Percentiles rank a stretch among this genome's conserved stretches.
These are phyloP conservation scores for Aspergillus floridensis DNA, from an alignment of 2,329 filamentous ascomycete species.

Conservation along the genomic window DNA sequence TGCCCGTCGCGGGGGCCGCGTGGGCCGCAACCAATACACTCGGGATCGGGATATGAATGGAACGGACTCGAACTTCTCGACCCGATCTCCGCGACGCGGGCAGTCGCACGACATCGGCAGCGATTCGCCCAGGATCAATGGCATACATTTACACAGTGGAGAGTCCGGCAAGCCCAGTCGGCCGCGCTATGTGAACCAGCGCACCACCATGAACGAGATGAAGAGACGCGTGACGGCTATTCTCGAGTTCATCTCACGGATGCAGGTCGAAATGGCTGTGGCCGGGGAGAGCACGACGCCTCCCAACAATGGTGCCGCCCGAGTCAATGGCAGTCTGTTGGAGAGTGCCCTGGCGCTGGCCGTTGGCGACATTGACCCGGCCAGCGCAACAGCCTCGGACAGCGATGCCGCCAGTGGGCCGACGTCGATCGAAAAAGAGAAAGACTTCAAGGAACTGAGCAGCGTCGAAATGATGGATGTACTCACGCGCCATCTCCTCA, in stretches of 20 bases:
- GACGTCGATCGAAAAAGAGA: slow-evolving; percentile 38
- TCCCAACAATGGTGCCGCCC: slow-evolving; percentile 36
- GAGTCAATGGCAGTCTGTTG: slow-evolving; percentile 30
- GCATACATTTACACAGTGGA: slow-evolving; percentile 55
- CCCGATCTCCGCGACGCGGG: slow-evolving; percentile 42
- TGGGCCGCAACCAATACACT: slow-evolving; percentile 78
- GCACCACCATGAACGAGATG: slow-evolving; percentile 82
- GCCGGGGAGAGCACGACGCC: slow-evolving; percentile 47
- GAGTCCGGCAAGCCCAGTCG: slow-evolving; percentile 62
- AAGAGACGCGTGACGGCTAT: slow-evolving; percentile 79
- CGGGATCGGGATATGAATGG: slow-evolving; percentile 67
- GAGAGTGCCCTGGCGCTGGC: background rate
- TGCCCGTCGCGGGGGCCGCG: slow-evolving; percentile 62
- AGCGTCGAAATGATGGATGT: slow-evolving; percentile 90
- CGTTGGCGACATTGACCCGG: background rate
- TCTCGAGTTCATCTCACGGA: slow-evolving; percentile 83
- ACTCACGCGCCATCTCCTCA: slow-evolving; percentile 73
- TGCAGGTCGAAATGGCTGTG: slow-evolving; percentile 80
- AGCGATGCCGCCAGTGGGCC: slow-evolving; percentile 20
- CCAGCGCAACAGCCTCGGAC: background rate
- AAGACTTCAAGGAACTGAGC: slow-evolving; percentile 70
- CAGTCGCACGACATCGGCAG: slow-evolving; percentile 40
- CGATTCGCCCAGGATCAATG: slow-evolving; percentile 41
- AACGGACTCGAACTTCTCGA: slow-evolving; percentile 29
- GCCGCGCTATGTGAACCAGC: slow-evolving; percentile 54